A percentile compares a stretch with the other conserved stretches of the same genome.
These are phyloP conservation scores for Cyclanthera cordifolia DNA, from an alignment of 306 rosid genomes.

Conservation along the genomic window DNA sequence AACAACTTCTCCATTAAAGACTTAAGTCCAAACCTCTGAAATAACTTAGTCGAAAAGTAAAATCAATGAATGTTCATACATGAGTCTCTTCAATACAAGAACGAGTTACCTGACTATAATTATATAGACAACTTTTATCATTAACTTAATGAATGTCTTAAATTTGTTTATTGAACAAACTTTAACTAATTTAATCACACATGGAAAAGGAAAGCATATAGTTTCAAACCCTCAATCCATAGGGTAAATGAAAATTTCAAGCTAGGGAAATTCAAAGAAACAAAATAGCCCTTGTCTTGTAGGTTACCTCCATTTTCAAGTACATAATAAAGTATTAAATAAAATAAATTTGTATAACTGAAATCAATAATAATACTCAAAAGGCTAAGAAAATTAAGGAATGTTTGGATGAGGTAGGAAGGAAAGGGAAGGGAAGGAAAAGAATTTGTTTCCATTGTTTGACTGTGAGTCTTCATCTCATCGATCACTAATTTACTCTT, in stretches of 20 bases:
- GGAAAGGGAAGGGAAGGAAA: too few relatives aligned
- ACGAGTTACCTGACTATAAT: too few relatives aligned
- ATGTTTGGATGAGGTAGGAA: too few relatives aligned
- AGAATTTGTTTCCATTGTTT: too few relatives aligned
- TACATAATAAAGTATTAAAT: not conserved
- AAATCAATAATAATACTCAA: not conserved
- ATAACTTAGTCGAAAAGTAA: not conserved
- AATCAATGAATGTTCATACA: not conserved
- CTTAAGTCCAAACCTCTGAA: not conserved
- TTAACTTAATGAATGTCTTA: not conserved
- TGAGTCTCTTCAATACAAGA: not conserved
- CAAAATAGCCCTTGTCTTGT: conserved; percentile 22
- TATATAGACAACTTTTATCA: not conserved
- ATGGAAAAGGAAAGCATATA: not conserved
- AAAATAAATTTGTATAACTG: not conserved
- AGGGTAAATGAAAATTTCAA: conserved; percentile 1
- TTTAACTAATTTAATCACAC: not conserved
- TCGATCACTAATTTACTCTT: too few relatives aligned
- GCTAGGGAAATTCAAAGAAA: conserved; percentile 26
- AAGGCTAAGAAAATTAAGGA: too few relatives aligned
- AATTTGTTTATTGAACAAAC: not conserved
- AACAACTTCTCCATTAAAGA: not conserved
- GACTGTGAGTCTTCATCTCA: too few relatives aligned
- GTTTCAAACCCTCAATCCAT: too few relatives aligned
- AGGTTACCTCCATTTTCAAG: not conserved